These are phyloP conservation scores for Pistacia integerrima DNA, from an alignment of 345 rosid species.

Conservation along the genomic window DNA sequence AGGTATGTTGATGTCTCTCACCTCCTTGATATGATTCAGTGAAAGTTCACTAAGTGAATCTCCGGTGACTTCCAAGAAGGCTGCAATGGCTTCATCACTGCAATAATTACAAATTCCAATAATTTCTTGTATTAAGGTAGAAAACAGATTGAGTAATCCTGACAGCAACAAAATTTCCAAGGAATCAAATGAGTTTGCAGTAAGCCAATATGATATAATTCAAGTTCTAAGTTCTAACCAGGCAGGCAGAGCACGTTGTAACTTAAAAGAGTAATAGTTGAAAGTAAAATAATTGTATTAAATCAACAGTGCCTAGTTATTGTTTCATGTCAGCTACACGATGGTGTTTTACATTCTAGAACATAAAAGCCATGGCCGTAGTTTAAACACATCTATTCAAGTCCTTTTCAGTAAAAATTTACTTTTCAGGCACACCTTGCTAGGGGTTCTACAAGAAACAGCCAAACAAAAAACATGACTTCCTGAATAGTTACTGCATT, in stretches of 20 bases:
- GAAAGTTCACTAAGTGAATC: slow-evolving; percentile 46
- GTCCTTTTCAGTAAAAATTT: background rate
- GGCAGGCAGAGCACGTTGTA: background rate
- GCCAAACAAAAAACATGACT: background rate
- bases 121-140: background rate
- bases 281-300: background rate
- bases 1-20: slow-evolving; percentile 19
- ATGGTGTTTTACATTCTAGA: background rate
- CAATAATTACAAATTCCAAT: slow-evolving; percentile 12
- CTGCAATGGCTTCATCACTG: slow-evolving; percentile 70
- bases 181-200: background rate
- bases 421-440: background rate
- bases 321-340: background rate
- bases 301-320: background rate
- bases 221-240: background rate
- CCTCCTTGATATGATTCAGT: slow-evolving; percentile 43
- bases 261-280: background rate
- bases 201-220: background rate
- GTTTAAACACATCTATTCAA: background rate
- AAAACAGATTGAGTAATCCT: background rate
- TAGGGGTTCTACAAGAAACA: background rate
- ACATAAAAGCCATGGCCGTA: background rate
- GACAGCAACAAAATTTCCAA: background rate
- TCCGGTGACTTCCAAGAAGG: slow-evolving; percentile 56
- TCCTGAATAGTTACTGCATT: background rate